Percentiles rank a stretch among this genome's conserved stretches.
These are phyloP conservation scores for Acacia acuminata DNA, from an alignment of 306 rosid species.

Conservation along the genomic window DNA sequence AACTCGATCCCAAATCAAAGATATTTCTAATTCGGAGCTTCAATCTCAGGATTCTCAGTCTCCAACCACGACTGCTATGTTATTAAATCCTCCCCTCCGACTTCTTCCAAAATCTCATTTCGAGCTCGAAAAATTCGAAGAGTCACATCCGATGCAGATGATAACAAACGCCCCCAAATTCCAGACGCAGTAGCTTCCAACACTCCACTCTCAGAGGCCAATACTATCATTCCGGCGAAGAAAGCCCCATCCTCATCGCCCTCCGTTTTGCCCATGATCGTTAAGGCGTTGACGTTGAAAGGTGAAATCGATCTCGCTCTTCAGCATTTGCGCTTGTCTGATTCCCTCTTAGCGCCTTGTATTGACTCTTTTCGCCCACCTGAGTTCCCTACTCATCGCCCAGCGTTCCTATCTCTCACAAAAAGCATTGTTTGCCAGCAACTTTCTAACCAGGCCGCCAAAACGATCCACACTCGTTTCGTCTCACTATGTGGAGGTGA, in stretches of 20 bases:
- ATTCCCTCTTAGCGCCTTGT: conserved; percentile 42
- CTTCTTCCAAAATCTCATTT: conserved; percentile 49
- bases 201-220: neutral
- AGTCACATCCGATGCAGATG: conserved; percentile 25
- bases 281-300: conserved; percentile 39
- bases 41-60: neutral
- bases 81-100: conserved; percentile 12
- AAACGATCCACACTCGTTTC: conserved; percentile 65
- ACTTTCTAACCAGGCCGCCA: conserved; percentile 61
- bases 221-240: neutral
- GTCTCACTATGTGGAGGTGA: conserved; percentile 66
- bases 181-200: neutral
- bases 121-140: conserved; percentile 58
- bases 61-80: neutral
- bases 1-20: conserved; percentile 39
- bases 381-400: conserved; percentile 18
- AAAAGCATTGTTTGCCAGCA: conserved; percentile 74
- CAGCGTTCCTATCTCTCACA: conserved; percentile 62
- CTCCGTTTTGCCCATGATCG: conserved; percentile 19
- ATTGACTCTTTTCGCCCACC: conserved; percentile 55
- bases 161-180: neutral
- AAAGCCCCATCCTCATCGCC: neutral
- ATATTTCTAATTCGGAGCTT: conserved; percentile 4
- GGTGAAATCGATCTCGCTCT: conserved; percentile 58
- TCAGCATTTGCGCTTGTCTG: conserved; percentile 58